Conservation (phyloP, 2,329 filamentous ascomycete genomes). For the Aspergillus transmontanensis region DNA sequence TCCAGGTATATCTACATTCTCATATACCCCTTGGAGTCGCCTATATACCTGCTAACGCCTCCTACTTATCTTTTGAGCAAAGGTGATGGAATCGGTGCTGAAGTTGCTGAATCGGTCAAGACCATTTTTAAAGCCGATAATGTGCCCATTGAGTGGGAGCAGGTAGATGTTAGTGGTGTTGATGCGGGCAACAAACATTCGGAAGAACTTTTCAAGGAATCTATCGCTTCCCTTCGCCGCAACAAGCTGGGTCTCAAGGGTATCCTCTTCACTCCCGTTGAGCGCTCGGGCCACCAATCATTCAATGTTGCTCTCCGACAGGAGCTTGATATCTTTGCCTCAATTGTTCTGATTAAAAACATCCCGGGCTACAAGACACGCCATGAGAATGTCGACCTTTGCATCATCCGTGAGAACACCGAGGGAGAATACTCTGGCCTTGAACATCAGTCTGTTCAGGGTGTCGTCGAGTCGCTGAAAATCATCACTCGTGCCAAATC, state of each 20-base stretch:
- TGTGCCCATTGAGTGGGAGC: conserved; percentile 97
- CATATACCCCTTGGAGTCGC: background rate
- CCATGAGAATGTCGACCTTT: conserved; percentile 95
- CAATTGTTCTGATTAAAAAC: conserved; percentile 98
- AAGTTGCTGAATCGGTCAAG: conserved; percentile 97
- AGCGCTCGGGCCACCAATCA: conserved; percentile 94
- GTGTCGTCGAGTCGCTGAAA: conserved; percentile 98
- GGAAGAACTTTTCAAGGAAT: conserved; percentile 93
- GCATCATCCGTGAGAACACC: conserved; percentile 99
- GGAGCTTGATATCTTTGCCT: conserved; percentile 99
- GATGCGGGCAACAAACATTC: conserved; percentile 83
- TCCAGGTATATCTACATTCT: conserved; percentile 65
- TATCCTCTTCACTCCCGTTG: conserved; percentile 96
- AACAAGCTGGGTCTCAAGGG: conserved; percentile 99
- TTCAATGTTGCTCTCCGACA: conserved; percentile 99
- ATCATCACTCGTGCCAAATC: conserved; percentile 99
- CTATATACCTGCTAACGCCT: conserved; percentile 16
- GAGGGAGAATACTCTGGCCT: conserved; percentile 99
- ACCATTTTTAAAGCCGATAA: conserved; percentile 99
- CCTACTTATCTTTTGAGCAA: conserved; percentile 7
- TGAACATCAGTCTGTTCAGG: conserved; percentile 95
- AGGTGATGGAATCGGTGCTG: conserved; percentile 94
- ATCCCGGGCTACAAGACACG: conserved; percentile 97
- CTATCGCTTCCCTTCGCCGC: conserved; percentile 90
- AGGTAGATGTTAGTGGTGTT: conserved; percentile 92